Conservation (phyloP, 2,329 filamentous ascomycete genomes). For the Colletotrichum sp. region DNA sequence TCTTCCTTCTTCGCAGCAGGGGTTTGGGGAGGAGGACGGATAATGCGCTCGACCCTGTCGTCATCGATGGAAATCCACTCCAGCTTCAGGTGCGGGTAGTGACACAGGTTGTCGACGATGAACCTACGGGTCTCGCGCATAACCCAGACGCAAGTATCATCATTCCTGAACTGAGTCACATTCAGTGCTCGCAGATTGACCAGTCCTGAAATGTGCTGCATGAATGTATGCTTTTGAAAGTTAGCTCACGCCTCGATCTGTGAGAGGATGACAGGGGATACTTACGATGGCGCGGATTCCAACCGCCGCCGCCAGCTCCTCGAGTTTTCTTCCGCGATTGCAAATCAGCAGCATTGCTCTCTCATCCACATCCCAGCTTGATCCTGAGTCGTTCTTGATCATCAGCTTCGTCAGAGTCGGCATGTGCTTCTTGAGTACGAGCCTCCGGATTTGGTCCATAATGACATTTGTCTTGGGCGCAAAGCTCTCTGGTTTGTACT, state of each 20-base stretch:
- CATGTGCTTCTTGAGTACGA: constrained; percentile 64
- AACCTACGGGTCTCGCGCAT: constrained; percentile 64
- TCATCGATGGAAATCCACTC: constrained; percentile 65
- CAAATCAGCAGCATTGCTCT: constrained; percentile 61
- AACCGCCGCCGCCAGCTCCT: constrained; percentile 63
- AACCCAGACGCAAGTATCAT: constrained; percentile 62
- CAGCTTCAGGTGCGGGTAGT: constrained; percentile 59
- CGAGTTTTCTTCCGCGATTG: constrained; percentile 50
- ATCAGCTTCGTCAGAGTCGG: constrained; percentile 59
- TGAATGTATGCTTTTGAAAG: constrained; percentile 56
- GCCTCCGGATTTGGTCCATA: constrained; percentile 63
- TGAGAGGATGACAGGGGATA: constrained; percentile 4
- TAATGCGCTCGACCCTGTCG: constrained; percentile 52
- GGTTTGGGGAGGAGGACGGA: constrained; percentile 41
- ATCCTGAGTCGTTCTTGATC: constrained; percentile 61
- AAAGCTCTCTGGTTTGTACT: constrained; percentile 58
- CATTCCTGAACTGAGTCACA: constrained; percentile 57
- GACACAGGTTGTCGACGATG: constrained; percentile 61
- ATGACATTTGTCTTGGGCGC: constrained; percentile 53
- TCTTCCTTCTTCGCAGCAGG: constrained; percentile 31
- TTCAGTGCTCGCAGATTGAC: constrained; percentile 59
- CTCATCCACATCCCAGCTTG: constrained; percentile 62
- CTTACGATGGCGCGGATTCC: constrained; percentile 60
- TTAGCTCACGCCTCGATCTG: neutral
- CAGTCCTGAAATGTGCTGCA: constrained; percentile 57